Percentiles rank a stretch among this genome's conserved stretches.
phyloP scores from a whole-genome alignment of 2,329 filamentous ascomycete species.

The Colletotrichum theobromicola region DNA sequence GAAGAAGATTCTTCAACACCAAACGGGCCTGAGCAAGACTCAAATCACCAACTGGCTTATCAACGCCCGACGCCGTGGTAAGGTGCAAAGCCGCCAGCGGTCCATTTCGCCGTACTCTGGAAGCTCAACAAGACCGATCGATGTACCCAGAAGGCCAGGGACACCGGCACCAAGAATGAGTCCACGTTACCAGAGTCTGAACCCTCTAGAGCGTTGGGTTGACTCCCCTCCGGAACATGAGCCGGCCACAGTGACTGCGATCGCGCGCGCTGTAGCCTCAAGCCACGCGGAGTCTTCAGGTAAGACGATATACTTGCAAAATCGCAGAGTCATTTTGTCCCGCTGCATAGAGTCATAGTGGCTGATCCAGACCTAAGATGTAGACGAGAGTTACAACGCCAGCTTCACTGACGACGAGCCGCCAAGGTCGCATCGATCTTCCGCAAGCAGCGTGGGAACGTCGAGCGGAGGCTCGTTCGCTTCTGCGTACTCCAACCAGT shows the following conservation, averaged over 20 bases:
- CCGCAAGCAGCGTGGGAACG: slow-evolving; percentile 24
- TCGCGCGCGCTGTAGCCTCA: slow-evolving; percentile 23
- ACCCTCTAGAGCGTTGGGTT: slow-evolving; percentile 14
- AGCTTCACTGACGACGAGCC: neutral
- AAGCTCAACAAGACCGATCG: neutral
- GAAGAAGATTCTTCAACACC: slow-evolving; percentile 1
- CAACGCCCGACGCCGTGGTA: slow-evolving; percentile 33
- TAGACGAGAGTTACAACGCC: neutral
- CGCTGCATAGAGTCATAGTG: neutral
- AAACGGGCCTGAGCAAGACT: slow-evolving; percentile 15
- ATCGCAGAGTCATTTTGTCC: accelerated
- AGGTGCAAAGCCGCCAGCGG: slow-evolving; percentile 47
- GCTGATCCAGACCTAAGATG: neutral
- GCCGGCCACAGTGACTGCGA: slow-evolving; percentile 24
- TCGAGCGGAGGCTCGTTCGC: slow-evolving; percentile 19
- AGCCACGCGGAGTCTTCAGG: slow-evolving; percentile 8
- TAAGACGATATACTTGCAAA: neutral
- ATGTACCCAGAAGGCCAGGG: slow-evolving; percentile 4
- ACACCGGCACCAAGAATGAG: neutral
- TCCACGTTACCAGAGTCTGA: slow-evolving; percentile 2
- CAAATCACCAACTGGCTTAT: slow-evolving; percentile 19
- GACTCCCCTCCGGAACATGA: slow-evolving; percentile 28
- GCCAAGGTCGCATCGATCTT: slow-evolving; percentile 16
- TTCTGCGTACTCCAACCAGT: slow-evolving; percentile 12
- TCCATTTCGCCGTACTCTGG: slow-evolving; percentile 34